Evolutionary conservation across 2,329 filamentous ascomycete genomes (phyloP).

Genomic region (Paraconiothyrium brasiliense): DNA sequence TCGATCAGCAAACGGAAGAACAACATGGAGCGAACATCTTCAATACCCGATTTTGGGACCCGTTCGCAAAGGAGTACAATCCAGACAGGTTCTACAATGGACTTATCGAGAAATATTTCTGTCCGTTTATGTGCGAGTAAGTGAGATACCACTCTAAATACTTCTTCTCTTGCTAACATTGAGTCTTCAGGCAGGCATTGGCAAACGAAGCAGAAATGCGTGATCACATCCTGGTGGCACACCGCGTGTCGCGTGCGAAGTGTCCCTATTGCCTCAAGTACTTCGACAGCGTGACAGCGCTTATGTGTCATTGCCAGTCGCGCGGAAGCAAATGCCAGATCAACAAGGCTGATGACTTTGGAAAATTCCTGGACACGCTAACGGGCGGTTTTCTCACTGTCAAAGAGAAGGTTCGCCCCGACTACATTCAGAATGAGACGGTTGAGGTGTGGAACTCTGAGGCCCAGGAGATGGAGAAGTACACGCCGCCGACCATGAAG

Average conservation of each 20-base stretch:
- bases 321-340: constrained; percentile 43
- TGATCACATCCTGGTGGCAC: constrained; percentile 47
- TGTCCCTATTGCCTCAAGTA: constrained; percentile 54
- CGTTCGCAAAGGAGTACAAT: constrained; percentile 59
- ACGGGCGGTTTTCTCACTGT: constrained; percentile 55
- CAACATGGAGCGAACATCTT: constrained; percentile 51
- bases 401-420: constrained; percentile 40
- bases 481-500: constrained; percentile 35
- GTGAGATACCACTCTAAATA: constrained; percentile 13
- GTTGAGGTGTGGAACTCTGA: constrained; percentile 30
- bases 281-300: constrained; percentile 49
- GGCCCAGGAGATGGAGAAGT: constrained; percentile 34
- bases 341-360: constrained; percentile 47
- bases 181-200: constrained; percentile 35
- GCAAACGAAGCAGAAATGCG: constrained; percentile 40
- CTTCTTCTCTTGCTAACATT: constrained; percentile 8
- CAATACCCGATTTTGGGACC: constrained; percentile 58
- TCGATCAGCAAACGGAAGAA: constrained; percentile 38
- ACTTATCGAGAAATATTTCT: constrained; percentile 59
- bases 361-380: constrained; percentile 49
- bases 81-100: constrained; percentile 58
- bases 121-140: constrained; percentile 66
- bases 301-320: constrained; percentile 54
- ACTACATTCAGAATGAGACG: constrained; percentile 37
- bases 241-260: constrained; percentile 46